phyloP scores from a whole-genome alignment of 2,329 filamentous ascomycete genomes.

The Emergomyces africanus region DNA sequence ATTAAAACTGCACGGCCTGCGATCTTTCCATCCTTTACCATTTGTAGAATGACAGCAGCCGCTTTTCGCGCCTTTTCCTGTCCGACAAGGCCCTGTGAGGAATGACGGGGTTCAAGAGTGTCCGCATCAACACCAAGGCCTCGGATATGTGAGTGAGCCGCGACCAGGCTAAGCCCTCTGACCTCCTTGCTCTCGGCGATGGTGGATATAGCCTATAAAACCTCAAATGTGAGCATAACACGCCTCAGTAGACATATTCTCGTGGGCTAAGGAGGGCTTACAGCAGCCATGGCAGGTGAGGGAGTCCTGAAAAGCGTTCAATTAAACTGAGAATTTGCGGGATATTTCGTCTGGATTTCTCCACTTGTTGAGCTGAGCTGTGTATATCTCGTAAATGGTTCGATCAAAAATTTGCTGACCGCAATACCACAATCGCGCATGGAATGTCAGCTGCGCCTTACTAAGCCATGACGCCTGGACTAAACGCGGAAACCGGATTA shows the following conservation, averaged over 20 bases:
- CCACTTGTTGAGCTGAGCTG: not conserved
- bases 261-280: slow-evolving; percentile 13
- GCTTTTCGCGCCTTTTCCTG: slow-evolving; percentile 96
- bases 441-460: not conserved
- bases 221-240: not conserved
- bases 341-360: not conserved
- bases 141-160: slow-evolving; percentile 94
- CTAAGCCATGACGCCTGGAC: no score
- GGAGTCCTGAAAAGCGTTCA: not conserved
- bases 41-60: slow-evolving; percentile 89
- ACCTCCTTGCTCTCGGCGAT: slow-evolving; percentile 94
- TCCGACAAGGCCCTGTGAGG: slow-evolving; percentile 87
- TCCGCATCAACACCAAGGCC: slow-evolving; percentile 88
- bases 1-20: slow-evolving; percentile 90
- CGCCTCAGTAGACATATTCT: not conserved
- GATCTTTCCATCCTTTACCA: slow-evolving; percentile 99
- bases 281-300: slow-evolving; percentile 23
- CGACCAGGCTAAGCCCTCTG: slow-evolving; percentile 91
- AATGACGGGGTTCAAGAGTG: slow-evolving; percentile 70
- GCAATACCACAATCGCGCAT: not conserved
- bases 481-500: not conserved
- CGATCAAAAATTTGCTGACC: not conserved
- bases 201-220: slow-evolving; percentile 53
- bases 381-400: not conserved
- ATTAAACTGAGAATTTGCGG: not conserved